Base-by-base conservation (phyloP, 495 filamentous ascomycete species). In the Aspergillus saccharolyticus region DNA sequence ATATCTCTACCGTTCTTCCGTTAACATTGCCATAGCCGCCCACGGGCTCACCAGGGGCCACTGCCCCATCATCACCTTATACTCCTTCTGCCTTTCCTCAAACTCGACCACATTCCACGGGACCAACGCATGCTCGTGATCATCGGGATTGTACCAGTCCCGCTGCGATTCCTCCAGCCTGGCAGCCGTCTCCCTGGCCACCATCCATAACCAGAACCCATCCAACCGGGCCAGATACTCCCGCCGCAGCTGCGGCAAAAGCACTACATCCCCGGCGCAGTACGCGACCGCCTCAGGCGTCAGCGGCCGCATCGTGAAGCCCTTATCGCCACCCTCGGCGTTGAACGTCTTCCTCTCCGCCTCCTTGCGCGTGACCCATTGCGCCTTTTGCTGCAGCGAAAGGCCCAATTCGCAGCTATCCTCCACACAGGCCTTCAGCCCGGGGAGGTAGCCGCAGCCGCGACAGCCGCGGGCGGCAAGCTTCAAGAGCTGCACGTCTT, bases 401-500 rank as follows among this genome's bases (percentile, higher is more conserved):
- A 39, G 5, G 25, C 25, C 25, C 4, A 28, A 9, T 2, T 15
- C 6, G 4, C 2, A 2, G 33, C 33, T 10, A 12, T 15, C 7
- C 33, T 5, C 5, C 6, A 39, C 12, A 12, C 33, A 39, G 5
- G 5, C 12, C 7, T 2, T 2, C 4, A 39, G 33, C 12, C 33
- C 33, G 6, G 2, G 33, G 33, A 39, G 33, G 4, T 12, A 39
- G 12, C 33, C 7, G 33, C 12, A 5, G 7, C 12, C 12, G 33
- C 2, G 14, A 5, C 33, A 8, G 4, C 33, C 6, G 33, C 82
- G 63, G 0, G 67, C 67, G 6, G 75, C 78, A 5, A 70, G 52
- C 53, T 86, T 79, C 76, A 86, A 78, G 0, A 86, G 70, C 62
- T 86, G 83, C 10, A 86, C 43, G 55, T 85, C 82, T 1, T 74